Evolutionary conservation across 2,329 filamentous ascomycete genomes (phyloP).

Genomic region (Aspergillus vadensis): DNA sequence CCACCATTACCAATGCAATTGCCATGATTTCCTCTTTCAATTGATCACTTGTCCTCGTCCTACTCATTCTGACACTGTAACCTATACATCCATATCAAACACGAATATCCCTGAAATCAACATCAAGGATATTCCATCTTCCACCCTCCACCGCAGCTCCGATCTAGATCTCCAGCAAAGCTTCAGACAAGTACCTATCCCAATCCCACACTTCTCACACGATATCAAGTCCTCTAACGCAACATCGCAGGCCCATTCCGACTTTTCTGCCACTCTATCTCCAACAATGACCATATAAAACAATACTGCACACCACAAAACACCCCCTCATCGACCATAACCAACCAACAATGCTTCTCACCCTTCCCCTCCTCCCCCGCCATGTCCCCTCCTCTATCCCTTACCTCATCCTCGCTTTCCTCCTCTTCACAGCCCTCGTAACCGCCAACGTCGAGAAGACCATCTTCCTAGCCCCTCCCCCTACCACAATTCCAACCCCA

Average conservation of each 20-base stretch:
- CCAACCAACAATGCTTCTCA: slow-evolving; percentile 17
- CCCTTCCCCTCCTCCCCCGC: slow-evolving; percentile 17
- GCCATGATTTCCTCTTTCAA: background rate
- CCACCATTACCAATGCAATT: background rate
- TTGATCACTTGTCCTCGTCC: no score
- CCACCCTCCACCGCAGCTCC: background rate
- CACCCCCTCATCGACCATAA: background rate
- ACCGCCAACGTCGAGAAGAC: slow-evolving; percentile 84
- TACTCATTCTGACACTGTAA: no score
- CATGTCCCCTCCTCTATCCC: slow-evolving; percentile 15
- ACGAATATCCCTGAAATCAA: background rate
- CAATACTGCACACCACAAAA: background rate
- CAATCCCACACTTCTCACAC: background rate
- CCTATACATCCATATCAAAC: background rate
- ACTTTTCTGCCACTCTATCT: background rate
- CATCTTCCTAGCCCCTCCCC: slow-evolving; percentile 75
- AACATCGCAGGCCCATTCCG: background rate
- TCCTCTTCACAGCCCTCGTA: slow-evolving; percentile 19
- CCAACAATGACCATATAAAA: slow-evolving; percentile 1
- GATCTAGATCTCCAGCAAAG: slow-evolving; percentile 1
- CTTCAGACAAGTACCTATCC: background rate
- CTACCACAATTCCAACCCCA: slow-evolving; percentile 57
- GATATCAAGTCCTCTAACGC: background rate
- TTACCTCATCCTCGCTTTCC: slow-evolving; percentile 22
- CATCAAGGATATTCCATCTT: background rate